A percentile compares a stretch with the other conserved stretches of the same genome.
phyloP scores from a whole-genome alignment of 768 basidiomycete species.

The Hypholoma fasciculare region DNA sequence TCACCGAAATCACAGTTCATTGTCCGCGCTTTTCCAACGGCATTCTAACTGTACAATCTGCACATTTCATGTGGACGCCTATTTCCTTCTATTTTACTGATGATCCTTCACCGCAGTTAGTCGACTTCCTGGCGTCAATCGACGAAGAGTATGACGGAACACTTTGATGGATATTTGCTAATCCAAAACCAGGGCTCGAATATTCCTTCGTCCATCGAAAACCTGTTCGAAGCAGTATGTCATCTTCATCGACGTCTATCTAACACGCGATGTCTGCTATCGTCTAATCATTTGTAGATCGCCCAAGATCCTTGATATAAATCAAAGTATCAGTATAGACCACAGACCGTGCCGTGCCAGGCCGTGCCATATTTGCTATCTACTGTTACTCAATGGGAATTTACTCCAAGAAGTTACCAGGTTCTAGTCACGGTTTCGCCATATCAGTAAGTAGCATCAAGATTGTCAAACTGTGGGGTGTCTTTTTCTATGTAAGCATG shows the following conservation, averaged over 20 bases:
- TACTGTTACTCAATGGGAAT: no score
- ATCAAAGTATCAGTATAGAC: background rate
- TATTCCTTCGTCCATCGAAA: background rate
- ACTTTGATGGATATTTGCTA: conserved; percentile 3
- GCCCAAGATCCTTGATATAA: background rate
- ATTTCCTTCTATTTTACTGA: background rate
- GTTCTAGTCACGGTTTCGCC: no score
- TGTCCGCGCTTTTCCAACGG: no score
- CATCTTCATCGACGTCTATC: no score
- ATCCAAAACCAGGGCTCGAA: background rate
- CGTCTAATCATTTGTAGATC: background rate
- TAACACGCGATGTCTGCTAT: background rate
- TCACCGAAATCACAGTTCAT: background rate
- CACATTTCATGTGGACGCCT: background rate
- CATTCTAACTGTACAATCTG: no score
- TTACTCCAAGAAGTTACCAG: no score
- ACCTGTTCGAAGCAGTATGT: background rate
- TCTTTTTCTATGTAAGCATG: no score
- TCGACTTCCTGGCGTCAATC: conserved; percentile 60
- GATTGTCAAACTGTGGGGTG: no score
- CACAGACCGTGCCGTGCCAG: no score
- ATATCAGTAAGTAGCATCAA: no score
- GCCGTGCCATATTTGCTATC: no score
- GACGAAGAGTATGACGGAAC: conserved; percentile 47
- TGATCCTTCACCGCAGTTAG: conserved; percentile 44